Percentiles rank a stretch among this genome's conserved stretches.
These are phyloP conservation scores for Clathrospora elynae DNA, from an alignment of 2,329 filamentous ascomycete genomes.

Conservation along the genomic window DNA sequence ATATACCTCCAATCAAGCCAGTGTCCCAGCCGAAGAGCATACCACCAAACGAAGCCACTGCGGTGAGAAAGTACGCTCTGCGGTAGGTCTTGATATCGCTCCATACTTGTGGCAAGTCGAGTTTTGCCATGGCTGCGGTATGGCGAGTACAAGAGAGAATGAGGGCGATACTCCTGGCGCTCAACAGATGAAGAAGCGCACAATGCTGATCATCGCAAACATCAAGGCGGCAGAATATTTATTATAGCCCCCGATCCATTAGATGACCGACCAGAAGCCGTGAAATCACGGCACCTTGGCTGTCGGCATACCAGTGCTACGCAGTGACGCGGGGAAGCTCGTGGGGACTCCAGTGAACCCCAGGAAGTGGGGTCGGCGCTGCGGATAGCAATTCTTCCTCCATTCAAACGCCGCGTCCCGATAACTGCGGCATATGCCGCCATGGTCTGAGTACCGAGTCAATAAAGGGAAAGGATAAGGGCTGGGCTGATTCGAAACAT, in stretches of 20 bases:
- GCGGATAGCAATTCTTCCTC: slow-evolving; percentile 24
- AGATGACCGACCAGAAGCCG: slow-evolving; percentile 11
- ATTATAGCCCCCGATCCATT: not conserved
- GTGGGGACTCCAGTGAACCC: slow-evolving; percentile 22
- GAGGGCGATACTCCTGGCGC: not conserved
- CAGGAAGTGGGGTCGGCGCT: slow-evolving; percentile 19
- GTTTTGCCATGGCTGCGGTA: slow-evolving; percentile 36
- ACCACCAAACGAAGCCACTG: slow-evolving; percentile 52
- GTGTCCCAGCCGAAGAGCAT: slow-evolving; percentile 48
- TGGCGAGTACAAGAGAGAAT: not conserved
- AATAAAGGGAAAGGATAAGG: too few species aligned
- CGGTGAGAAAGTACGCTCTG: slow-evolving; percentile 49
- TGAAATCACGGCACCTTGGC: not conserved
- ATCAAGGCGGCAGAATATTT: too few species aligned
- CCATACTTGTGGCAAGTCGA: slow-evolving; percentile 43
- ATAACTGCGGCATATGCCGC: not conserved
- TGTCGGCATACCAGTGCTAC: slow-evolving; percentile 11
- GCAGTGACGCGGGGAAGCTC: slow-evolving; percentile 22
- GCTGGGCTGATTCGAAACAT: too few species aligned
- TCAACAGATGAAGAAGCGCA: not conserved
- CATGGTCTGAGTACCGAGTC: too few species aligned
- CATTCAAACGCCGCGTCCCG: slow-evolving; percentile 26
- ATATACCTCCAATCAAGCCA: slow-evolving; percentile 37
- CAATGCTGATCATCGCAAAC: not conserved
- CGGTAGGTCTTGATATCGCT: slow-evolving; percentile 50